Evolutionary conservation across 108 stramenopile species (phyloP).

Genomic region (Nannochloropsis granulata): DNA sequence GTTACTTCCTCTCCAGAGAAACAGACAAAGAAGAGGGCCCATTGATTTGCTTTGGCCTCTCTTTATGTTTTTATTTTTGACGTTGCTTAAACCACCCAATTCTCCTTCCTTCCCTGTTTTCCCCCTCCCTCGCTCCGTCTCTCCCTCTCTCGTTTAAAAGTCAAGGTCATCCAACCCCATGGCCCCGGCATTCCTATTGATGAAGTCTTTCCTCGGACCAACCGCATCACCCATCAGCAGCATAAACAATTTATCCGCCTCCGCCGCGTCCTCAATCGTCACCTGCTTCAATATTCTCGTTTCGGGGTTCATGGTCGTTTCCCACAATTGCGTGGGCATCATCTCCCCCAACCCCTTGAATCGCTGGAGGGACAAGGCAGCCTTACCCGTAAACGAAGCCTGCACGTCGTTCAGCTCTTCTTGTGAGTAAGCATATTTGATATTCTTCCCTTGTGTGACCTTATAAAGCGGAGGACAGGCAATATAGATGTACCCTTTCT

Average conservation of each 20-base stretch:
- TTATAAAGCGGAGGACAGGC: constrained; percentile 90
- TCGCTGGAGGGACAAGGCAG: constrained; percentile 10
- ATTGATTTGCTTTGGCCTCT: too few relatives aligned
- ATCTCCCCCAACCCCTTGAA: constrained; percentile 83
- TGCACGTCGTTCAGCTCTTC: constrained; percentile 40
- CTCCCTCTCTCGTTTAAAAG: constrained; percentile 29
- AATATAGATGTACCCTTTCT: constrained; percentile 72
- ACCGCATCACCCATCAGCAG: constrained; percentile 82
- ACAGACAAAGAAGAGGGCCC: too few relatives aligned
- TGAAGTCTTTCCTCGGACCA: constrained; percentile 62
- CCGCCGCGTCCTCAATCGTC: constrained; percentile 61
- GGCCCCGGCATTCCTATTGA: constrained; percentile 54
- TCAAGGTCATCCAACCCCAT: constrained; percentile 62
- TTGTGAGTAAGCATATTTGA: constrained; percentile 53
- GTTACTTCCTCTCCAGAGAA: too few relatives aligned
- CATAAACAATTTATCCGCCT: constrained; percentile 62
- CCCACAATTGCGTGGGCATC: constrained; percentile 90
- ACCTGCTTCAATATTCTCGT: constrained; percentile 59
- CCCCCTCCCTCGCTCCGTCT: too few relatives aligned
- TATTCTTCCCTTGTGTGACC: constrained; percentile 49
- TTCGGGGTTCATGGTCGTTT: constrained; percentile 83
- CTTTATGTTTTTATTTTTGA: too few relatives aligned
- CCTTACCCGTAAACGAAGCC: background rate
- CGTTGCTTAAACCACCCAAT: too few relatives aligned
- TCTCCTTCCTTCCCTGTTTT: too few relatives aligned